phyloP scores from a whole-genome alignment of 805 yeast genomes.

The Candida tibetensis region DNA sequence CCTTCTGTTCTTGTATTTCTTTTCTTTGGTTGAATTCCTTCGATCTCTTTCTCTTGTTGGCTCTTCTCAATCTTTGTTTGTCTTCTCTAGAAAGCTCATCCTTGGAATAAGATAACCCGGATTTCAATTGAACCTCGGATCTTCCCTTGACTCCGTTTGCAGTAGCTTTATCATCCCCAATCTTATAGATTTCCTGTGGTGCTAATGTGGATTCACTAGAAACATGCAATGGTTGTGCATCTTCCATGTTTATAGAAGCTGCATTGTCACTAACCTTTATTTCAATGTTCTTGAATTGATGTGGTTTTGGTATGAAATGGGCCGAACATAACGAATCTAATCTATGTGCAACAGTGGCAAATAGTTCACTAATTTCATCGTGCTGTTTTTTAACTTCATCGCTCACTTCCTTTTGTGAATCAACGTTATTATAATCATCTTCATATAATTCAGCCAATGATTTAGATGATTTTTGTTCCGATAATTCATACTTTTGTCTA shows the following conservation, averaged over 20 bases:
- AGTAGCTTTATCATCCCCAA: constrained; percentile 38
- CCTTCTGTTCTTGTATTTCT: constrained; percentile 25
- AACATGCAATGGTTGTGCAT: constrained; percentile 88
- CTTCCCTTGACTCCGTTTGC: constrained; percentile 32
- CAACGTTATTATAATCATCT: constrained; percentile 64
- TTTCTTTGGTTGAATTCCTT: constrained; percentile 44
- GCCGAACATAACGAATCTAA: constrained; percentile 92
- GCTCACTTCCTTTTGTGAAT: constrained; percentile 44
- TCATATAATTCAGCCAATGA: constrained; percentile 92
- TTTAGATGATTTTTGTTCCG: constrained; percentile 80
- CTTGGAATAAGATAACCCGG: constrained; percentile 78
- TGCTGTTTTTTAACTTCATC: constrained; percentile 74
- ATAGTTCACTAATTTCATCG: constrained; percentile 69
- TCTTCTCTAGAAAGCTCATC: constrained; percentile 83
- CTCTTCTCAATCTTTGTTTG: constrained; percentile 80
- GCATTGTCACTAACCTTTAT: constrained; percentile 65
- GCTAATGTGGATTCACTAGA: constrained; percentile 76
- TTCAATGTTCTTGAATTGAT: constrained; percentile 66
- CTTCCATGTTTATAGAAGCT: constrained; percentile 88
- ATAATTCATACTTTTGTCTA: constrained; percentile 56
- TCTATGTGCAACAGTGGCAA: constrained; percentile 59
- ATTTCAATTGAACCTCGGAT: constrained; percentile 62
- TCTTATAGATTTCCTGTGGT: constrained; percentile 87
- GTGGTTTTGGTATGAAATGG: constrained; percentile 89
- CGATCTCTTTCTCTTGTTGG: constrained; percentile 77